Base-by-base conservation (phyloP, 2,329 filamentous ascomycete species). In the Xylariomycetidae sp. region DNA sequence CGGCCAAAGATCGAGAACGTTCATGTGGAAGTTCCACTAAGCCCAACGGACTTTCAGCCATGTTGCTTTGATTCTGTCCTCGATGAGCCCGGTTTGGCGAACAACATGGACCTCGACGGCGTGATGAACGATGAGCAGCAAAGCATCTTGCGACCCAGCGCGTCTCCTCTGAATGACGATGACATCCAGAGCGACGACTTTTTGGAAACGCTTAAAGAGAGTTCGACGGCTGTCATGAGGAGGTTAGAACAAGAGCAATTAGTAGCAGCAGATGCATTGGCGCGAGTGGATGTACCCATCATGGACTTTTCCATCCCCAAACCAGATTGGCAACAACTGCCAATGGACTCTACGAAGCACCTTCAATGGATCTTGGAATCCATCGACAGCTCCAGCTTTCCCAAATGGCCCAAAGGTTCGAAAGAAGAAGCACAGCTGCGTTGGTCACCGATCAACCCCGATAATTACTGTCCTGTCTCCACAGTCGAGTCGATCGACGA, bases 221-320 rank as follows among this genome's bases (percentile, higher is more conserved):
- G 33, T 20, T 41, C 44, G 3, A 20, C 15, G 19, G 16, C 18
- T 4, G 34, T 43, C 7, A 35, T 29, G 23, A 45, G 38, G 40
- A 38, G 16, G 4, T 38, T 54, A 19, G 48, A 53, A 15, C 54
- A 56, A 27, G 52, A 58, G 23, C 42, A 39, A 9, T 40, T 56
- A 14, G 45, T 50, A 18, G 38, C 42, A 18, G 39, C 39, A 25
- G 47, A 47, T 35, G 49, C 53, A 10, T 36, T 47, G 13, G 49
- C 51, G 25, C 44, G 54, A 32, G 35, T 54, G 18, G 36, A 46
- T 22, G 44, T 54, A 15, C 54, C 54, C 4, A 27, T 39, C 12
- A 42, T 52, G 40, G 51, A 57, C 22, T 56, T 56, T 36, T 45
- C 44, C 4, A 46, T 57, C 5, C 37, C 43, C 0, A 34, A 43